Base-by-base conservation (phyloP, 108 stramenopile genomes). In the Skeletonema potamos region DNA sequence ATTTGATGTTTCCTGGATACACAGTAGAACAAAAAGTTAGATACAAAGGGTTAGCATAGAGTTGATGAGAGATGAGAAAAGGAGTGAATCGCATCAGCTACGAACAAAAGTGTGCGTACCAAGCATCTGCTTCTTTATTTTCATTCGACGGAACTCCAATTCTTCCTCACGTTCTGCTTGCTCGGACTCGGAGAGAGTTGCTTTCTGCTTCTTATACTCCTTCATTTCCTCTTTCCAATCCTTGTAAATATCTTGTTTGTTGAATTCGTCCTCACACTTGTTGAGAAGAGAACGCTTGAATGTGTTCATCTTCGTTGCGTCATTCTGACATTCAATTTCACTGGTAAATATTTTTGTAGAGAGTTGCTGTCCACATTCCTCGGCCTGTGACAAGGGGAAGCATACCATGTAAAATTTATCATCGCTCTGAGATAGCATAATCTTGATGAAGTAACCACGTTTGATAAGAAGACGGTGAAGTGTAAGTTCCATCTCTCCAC, bases 101-200 rank as follows among this genome's bases (percentile, higher is more conserved):
- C 66, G 34, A 54, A 67, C 54, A 60, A 91, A 90, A 72, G 97
- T 89, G 73, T 98, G 96, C 30, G 97, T n/a, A n/a, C n/a, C 98
- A 64, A 99, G 89, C 90, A 90, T 91, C 59, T 92, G 94, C 75
- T 95, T 95, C 89, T 97, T 97, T 58, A 96, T 96, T 46, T 89
- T 89, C 68, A 95, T 93, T 36, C 93, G 77, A 29, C 89, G 82
- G 59, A 92, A 88, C 26, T 93, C 86, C 24, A 95, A 67, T 8
- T 92, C 91, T 64, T 85, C 93, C 44, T 87, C 89, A 24, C 82
- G 82, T 43, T 91, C 90, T 5, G 68, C 67, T 12, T 67, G 76
- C 67, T 93, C 89, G 9, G 86, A 70, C 27, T 86, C 91, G 37
- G 86, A 88, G 29, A 92, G 48, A 28, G 69, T 74, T n/a, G 39